These are phyloP conservation scores for Trypanosoma melophagium DNA, from an alignment of 208 protist genomes.

Conservation along the genomic window DNA sequence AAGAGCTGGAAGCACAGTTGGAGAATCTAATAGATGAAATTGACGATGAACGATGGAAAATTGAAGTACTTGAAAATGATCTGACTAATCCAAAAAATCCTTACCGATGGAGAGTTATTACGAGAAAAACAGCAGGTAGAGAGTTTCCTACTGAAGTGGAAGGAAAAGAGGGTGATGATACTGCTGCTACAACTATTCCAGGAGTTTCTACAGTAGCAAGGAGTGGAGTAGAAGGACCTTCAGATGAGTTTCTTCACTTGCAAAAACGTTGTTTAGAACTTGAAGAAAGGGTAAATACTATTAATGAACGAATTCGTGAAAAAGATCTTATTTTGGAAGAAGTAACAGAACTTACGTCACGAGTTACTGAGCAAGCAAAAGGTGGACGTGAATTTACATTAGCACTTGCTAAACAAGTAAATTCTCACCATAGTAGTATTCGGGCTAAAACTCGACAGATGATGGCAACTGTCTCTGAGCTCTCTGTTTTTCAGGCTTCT, in stretches of 20 bases:
- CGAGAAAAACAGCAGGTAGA: slow-evolving; percentile 11
- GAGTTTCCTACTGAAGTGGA: slow-evolving; percentile 8
- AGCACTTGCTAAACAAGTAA: slow-evolving; percentile 91
- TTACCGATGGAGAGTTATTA: slow-evolving; percentile 74
- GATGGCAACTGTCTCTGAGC: slow-evolving; percentile 96
- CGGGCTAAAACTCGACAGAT: slow-evolving; percentile 89
- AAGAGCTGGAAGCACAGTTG: slow-evolving; percentile 84
- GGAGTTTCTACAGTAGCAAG: background rate
- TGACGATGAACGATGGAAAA: slow-evolving; percentile 82
- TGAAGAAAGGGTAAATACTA: slow-evolving; percentile 85
- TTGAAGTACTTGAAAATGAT: slow-evolving; percentile 80
- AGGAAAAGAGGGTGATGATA: background rate
- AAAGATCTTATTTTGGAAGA: slow-evolving; percentile 96
- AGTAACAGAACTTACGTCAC: slow-evolving; percentile 88
- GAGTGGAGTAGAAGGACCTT: slow-evolving; percentile 42
- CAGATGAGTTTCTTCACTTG: slow-evolving; percentile 82
- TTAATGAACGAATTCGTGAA: slow-evolving; percentile 95
- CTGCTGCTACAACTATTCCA: background rate
- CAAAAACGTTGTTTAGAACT: slow-evolving; percentile 88
- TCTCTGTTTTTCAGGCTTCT: slow-evolving; percentile 94
- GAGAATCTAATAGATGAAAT: slow-evolving; percentile 67
- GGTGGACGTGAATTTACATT: slow-evolving; percentile 90
- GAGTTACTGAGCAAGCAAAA: slow-evolving; percentile 83
- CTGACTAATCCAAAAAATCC: slow-evolving; percentile 84
- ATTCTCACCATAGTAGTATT: slow-evolving; percentile 90